phyloP scores from a whole-genome alignment of 1,139 yeast species.

The Meyerozyma sp. region DNA sequence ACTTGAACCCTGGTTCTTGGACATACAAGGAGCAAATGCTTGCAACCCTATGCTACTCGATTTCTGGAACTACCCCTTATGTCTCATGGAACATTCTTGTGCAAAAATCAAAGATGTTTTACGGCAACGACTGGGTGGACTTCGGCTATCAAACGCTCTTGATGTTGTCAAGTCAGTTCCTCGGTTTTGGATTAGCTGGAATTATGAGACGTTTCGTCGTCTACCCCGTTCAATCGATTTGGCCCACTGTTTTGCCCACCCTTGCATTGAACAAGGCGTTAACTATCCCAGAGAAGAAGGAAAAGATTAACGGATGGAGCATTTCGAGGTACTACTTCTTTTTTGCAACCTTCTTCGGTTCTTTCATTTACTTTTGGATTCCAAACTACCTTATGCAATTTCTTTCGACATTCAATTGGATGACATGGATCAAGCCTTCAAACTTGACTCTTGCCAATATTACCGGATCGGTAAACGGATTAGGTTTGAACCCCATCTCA shows the following conservation, averaged over 20 bases:
- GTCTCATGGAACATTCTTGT: conserved; percentile 40
- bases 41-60: conserved; percentile 42
- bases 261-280: conserved; percentile 32
- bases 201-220: conserved; percentile 48
- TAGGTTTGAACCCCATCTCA: conserved; percentile 53
- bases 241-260: conserved; percentile 55
- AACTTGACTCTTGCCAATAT: conserved; percentile 49
- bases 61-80: conserved; percentile 38
- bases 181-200: conserved; percentile 66
- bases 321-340: conserved; percentile 45
- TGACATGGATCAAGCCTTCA: conserved; percentile 56
- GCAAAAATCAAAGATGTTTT: conserved; percentile 35
- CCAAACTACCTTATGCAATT: conserved; percentile 50
- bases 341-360: conserved; percentile 23
- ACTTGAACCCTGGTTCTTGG: conserved; percentile 60
- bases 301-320: conserved; percentile 47
- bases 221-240: conserved; percentile 50
- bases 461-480: conserved; percentile 47
- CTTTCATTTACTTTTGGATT: conserved; percentile 52
- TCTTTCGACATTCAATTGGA: conserved; percentile 53
- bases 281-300: conserved; percentile 29
- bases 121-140: conserved; percentile 37
- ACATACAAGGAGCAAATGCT: conserved; percentile 65
- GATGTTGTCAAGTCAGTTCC: conserved; percentile 47
- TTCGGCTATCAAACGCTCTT: conserved; percentile 43